Evolutionary conservation across 768 basidiomycete species (phyloP), one percentile per base, ranked within the genome.

Genomic region (Brasilioporus rufonigricans): DNA sequence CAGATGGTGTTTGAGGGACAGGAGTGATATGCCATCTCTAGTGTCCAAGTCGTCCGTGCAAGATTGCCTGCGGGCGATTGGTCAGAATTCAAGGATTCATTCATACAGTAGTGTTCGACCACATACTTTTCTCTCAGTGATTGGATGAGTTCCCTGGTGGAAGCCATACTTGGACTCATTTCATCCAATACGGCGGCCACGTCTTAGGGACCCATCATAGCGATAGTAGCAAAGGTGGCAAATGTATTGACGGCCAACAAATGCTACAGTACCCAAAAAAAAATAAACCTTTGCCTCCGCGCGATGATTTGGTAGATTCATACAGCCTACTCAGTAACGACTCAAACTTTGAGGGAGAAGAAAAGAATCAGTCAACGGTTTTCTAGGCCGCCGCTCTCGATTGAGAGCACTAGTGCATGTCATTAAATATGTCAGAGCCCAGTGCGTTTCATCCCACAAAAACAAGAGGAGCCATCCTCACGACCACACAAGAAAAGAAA

Each of bases 1-100:
- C 21, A 90, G 70, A 50, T 93, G 83, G 61, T 94, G 88, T 73
- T 97, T 95, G 47, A 94, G 73, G 12, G 91, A 89, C 23, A 99
- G 77, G 5, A 99, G 78, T 0, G 97, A 98, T 57, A 99, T 92
- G 36, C 97, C 97, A 29, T 91, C 80, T 62, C 77, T 80, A 12
- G 78, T 81, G 57, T 88, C 78, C 31, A 82, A 51, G 29, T 76
- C 73, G 26, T 72, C 60, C 3, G 72, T 58, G 23, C 53, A 60
- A 33, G 66, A 53, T 29, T 66, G 60, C 55, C 73, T 79, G 52
- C 19, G 46, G 18, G 13, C n/a, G 2, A 7, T 9, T 19, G 45
- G 64, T 56, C 61, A 74, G 57, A 33, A 39, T 45, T n/a, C n/a
- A n/a, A n/a, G n/a, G n/a, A n/a, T n/a, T 48, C 35, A 31, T 46